Base-by-base conservation (phyloP, 352 stramenopile genomes). In the Phytopythium vexans region DNA sequence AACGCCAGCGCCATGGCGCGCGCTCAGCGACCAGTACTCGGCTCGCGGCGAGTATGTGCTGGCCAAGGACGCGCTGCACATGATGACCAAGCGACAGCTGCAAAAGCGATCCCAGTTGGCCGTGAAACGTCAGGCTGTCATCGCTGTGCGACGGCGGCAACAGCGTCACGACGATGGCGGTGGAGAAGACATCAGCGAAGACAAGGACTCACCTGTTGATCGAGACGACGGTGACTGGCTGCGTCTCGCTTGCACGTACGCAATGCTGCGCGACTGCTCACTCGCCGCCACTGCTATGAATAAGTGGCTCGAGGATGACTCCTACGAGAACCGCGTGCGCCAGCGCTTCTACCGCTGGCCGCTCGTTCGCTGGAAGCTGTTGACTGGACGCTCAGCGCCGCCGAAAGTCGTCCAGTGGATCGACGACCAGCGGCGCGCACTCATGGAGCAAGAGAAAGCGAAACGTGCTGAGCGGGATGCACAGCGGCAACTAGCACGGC, bases 331-430 rank as follows among this genome's bases (percentile, higher is more conserved):
- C 11, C 64, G 74, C 14, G 69, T 84, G 12, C 34, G 60, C 1
- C 66, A 83, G 32, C 66, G 75, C 36, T 89, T 71, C 41, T 66
- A 64, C 41, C 50, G 39, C 6, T 89, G 77, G 77, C 75, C 77
- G 9, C 50, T 82, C n/a, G 71, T 74, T 33, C 52, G 77, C 35
- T 89, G 77, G 77, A 85, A 79, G 37, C 41, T 89, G 9, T 67
- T 89, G 8, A 79, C 74, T 3, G 54, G 82, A 6, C 55, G 57
- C n/a, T 40, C 41, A 14, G 56, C 76, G 27, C 77, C 77, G 4
- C 43, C 52, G 21, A 70, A 55, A 32, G 45, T 88, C 5, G 47
- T 66, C 10, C 58, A 62, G 3, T 59, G 64, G 36, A 49, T 67
- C 3, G 58, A 73, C 21, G 48, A 68, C 4, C 60, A 70, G 15